Evolutionary conservation across 495 filamentous ascomycete genomes (phyloP).

Genomic region (Patellaria atrata): DNA sequence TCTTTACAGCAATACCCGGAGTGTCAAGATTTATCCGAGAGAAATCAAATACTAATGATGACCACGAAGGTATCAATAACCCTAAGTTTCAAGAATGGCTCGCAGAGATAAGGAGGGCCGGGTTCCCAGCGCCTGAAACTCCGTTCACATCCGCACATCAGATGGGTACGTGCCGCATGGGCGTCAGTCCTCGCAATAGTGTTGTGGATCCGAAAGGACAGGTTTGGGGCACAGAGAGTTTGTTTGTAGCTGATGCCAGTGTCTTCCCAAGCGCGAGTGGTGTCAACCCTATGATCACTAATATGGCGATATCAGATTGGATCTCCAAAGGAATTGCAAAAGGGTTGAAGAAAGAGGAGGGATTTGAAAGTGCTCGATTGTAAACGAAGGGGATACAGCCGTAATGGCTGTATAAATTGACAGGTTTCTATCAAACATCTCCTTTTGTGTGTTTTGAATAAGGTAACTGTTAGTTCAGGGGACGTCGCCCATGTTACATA

Average conservation of each 20-base stretch:
- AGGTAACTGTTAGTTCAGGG: too few relatives aligned
- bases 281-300: constrained; percentile 88
- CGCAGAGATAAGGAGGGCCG: constrained; percentile 33
- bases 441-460: too few relatives aligned
- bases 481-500: too few relatives aligned
- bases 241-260: constrained; percentile 78
- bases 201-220: constrained; percentile 63
- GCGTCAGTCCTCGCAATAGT: constrained; percentile 36
- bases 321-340: constrained; percentile 38
- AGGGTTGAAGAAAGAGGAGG: constrained; percentile 16
- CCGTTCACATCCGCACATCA: constrained; percentile 61
- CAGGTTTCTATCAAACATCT: too few relatives aligned
- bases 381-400: too few relatives aligned
- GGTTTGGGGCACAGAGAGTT: constrained; percentile 59
- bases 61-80: constrained; percentile 46
- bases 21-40: constrained; percentile 51
- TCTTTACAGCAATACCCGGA: constrained; percentile 45
- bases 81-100: constrained; percentile 56
- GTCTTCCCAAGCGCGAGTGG: constrained; percentile 82
- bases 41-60: constrained; percentile 17
- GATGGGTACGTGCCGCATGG: constrained; percentile 87
- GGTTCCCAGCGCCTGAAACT: constrained; percentile 35
- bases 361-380: background rate
- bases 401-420: too few relatives aligned
- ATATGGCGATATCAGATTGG: constrained; percentile 67